Evolutionary conservation across 768 basidiomycete species (phyloP).

Genomic region (Boletus eberwhitei): DNA sequence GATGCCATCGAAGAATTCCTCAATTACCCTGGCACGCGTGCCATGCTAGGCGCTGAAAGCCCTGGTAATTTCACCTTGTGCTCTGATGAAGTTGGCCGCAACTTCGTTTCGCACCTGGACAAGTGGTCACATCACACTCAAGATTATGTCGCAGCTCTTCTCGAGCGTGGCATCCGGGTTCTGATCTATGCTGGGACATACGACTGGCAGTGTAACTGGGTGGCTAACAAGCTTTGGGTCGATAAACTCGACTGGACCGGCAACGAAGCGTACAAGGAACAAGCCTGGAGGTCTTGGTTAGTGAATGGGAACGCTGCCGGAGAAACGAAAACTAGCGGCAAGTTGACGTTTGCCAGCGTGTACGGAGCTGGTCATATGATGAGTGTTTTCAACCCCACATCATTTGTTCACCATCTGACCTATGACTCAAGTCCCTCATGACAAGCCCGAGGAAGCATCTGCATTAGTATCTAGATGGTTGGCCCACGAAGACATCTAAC

Average conservation of each 20-base stretch:
- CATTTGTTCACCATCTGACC: slow-evolving; percentile 15
- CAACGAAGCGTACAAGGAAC: slow-evolving; percentile 41
- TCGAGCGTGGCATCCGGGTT: slow-evolving; percentile 52
- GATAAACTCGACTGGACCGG: slow-evolving; percentile 59
- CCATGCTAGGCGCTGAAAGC: slow-evolving; percentile 44
- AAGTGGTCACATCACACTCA: slow-evolving; percentile 55
- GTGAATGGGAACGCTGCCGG: slow-evolving; percentile 56
- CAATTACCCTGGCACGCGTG: slow-evolving; percentile 41
- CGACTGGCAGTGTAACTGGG: slow-evolving; percentile 60
- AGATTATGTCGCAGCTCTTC: slow-evolving; percentile 52
- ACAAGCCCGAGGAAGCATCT: slow-evolving; percentile 62
- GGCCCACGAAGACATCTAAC: slow-evolving; percentile 38
- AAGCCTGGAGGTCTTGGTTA: slow-evolving; percentile 50
- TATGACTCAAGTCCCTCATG: slow-evolving; percentile 54
- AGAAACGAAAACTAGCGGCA: slow-evolving; percentile 49
- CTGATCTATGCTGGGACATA: slow-evolving; percentile 55
- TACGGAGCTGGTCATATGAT: slow-evolving; percentile 78
- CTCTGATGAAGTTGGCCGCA: slow-evolving; percentile 44
- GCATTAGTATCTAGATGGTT: slow-evolving; percentile 68
- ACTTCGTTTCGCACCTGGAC: slow-evolving; percentile 59
- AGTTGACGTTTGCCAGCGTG: slow-evolving; percentile 63
- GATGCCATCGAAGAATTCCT: slow-evolving; percentile 44
- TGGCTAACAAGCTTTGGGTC: slow-evolving; percentile 64
- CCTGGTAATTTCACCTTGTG: slow-evolving; percentile 56
- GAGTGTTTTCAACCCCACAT: slow-evolving; percentile 16